A percentile compares a stretch with the other conserved stretches of the same genome.
phyloP scores from a whole-genome alignment of 2,329 filamentous ascomycete genomes.

The Aureobasidium melanogenum region DNA sequence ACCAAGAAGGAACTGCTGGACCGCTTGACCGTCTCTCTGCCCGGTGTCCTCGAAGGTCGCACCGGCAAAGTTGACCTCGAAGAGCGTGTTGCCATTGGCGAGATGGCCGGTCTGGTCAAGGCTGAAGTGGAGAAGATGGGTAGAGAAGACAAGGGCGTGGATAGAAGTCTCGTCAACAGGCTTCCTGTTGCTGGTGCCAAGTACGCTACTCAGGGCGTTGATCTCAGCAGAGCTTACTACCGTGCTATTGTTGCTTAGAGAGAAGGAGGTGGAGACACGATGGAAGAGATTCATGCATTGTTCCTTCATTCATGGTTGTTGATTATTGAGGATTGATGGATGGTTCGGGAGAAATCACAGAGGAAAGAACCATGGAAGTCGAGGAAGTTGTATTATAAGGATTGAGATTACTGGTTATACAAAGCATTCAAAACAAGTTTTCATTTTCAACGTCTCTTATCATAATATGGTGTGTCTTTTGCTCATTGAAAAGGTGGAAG shows the following conservation, averaged over 20 bases:
- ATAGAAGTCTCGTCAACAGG: background rate
- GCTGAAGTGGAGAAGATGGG: slow-evolving; percentile 12
- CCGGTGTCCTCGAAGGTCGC: slow-evolving; percentile 9
- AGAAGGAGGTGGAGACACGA: background rate
- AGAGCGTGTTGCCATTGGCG: slow-evolving; percentile 15
- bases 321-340: background rate
- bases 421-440: background rate
- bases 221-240: slow-evolving; percentile 8
- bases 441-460: background rate
- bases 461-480: background rate
- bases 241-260: slow-evolving; percentile 7
- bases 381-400: background rate
- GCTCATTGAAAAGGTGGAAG: background rate
- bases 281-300: too few species aligned
- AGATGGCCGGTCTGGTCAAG: slow-evolving; percentile 14
- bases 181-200: slow-evolving; percentile 13
- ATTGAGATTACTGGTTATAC: background rate
- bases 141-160: slow-evolving; percentile 11
- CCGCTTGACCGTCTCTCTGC: slow-evolving; percentile 13
- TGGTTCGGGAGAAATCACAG: background rate
- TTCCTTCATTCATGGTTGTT: background rate
- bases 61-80: slow-evolving; percentile 12
- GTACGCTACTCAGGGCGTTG: slow-evolving; percentile 14
- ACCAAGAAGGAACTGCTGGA: slow-evolving; percentile 19
- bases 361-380: background rate